Conservation (phyloP, 441 rosid species). For the Gossypium schwendimanii region DNA sequence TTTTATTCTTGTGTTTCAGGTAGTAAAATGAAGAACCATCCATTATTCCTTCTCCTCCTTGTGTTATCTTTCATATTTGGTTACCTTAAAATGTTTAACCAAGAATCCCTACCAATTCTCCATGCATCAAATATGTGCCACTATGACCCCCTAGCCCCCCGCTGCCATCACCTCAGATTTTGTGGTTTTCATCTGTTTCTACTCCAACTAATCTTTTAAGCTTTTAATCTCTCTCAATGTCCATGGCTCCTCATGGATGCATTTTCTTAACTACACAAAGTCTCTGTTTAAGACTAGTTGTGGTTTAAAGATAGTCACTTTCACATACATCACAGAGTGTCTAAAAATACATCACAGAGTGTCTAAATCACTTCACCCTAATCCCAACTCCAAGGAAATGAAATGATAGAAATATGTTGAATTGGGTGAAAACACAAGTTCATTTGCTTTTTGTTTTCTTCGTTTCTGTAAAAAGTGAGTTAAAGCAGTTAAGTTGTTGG, state of each 20-base stretch:
- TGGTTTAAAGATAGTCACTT: background rate
- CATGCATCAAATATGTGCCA: too few species aligned
- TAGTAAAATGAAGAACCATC: background rate
- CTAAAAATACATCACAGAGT: background rate
- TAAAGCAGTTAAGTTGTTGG: too few species aligned
- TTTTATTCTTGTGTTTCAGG: background rate
- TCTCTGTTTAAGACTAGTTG: background rate
- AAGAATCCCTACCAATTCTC: too few species aligned
- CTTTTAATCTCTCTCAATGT: background rate
- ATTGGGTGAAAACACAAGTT: background rate
- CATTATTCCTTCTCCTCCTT: background rate
- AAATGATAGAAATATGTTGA: background rate
- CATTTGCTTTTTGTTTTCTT: too few species aligned
- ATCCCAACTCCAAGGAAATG: background rate
- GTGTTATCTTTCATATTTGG: background rate
- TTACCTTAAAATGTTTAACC: background rate
- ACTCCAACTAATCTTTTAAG: background rate
- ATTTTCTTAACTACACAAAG: background rate
- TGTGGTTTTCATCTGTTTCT: background rate
- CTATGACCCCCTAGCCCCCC: too few species aligned
- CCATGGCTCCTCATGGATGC: background rate
- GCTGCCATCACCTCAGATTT: background rate
- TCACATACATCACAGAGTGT: background rate
- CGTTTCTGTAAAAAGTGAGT: too few species aligned
- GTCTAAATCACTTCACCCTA: background rate